Conservation (phyloP, 2,329 filamentous ascomycete species). For the Blastomyces percursus region DNA sequence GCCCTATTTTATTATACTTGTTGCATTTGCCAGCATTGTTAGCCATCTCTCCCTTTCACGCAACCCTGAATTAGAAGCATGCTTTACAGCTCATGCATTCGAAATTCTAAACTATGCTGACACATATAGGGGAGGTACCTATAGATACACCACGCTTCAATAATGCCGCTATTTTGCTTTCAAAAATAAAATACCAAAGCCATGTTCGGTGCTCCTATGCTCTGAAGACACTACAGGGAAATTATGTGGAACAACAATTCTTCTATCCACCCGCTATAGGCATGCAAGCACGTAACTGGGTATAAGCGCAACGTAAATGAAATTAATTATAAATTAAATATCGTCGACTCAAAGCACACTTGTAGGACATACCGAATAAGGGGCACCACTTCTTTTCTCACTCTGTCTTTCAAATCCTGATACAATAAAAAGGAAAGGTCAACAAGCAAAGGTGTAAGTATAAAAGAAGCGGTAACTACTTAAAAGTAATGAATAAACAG, state of each 20-base stretch:
- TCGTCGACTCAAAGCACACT: neutral
- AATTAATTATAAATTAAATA: neutral
- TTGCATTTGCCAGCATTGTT: neutral
- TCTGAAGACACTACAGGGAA: neutral
- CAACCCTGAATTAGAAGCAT: neutral
- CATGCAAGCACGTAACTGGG: neutral
- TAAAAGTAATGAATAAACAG: neutral
- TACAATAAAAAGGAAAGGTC: neutral
- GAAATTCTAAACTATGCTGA: too few relatives aligned
- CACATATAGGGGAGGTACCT: too few relatives aligned
- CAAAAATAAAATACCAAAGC: too few relatives aligned
- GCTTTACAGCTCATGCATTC: too few relatives aligned
- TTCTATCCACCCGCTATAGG: neutral
- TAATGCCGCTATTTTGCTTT: too few relatives aligned
- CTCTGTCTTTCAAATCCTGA: neutral
- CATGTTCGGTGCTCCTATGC: too few relatives aligned
- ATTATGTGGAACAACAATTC: too few relatives aligned
- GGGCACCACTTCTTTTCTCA: neutral
- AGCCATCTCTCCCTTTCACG: neutral
- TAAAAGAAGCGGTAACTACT: neutral
- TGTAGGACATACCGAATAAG: neutral
- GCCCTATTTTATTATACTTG: too few relatives aligned
- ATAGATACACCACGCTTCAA: too few relatives aligned
- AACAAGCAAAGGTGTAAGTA: neutral
- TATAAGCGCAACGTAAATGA: neutral